Base-by-base conservation (phyloP, 2,329 filamentous ascomycete species). In the Stachybotrys elegans region DNA sequence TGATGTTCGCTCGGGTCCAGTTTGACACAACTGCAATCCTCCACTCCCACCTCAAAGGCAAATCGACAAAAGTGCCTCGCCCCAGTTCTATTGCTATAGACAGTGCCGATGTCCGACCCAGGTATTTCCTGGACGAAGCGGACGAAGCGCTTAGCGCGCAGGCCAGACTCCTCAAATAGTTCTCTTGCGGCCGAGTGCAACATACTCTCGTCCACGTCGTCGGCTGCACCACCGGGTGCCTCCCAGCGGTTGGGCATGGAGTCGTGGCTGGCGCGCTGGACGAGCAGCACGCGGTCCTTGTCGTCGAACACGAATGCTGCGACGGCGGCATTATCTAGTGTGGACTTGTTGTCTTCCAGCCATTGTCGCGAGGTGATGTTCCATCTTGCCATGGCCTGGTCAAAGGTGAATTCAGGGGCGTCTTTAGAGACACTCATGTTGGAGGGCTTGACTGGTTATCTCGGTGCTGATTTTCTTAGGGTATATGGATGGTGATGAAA, bases 131-230 rank as follows among this genome's bases (percentile, higher is more conserved):
- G 43, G 11, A 48, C 32, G 4, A 43, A 19, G 22, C 23, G 38
- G 6, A 22, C 27, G 23, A 50, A 22, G 13, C 45, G 25, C 36
- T 25, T 39, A 7, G 45, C 37, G 19, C 22, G 23, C 3, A 72
- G 55, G 0, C 67, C 65, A 4, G 66, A 50, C 50, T 72, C 69
- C 50, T 73, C 71, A 53, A 54, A 60, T 4, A 74, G 56, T 53
- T 73, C 71, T 6, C 71, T 61, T 6, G 61, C 64, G 3, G 60
- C 59, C 5, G 58, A 61, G 34, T 62, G 51, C 16, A 73, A 55
- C 6, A 73, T 56, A 14, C 51, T 65, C 14, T 45, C 17, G 50
- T 73, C 69, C 1, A 54, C 54, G 4, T 46, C 27, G 42, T 72
- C 70, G 42, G 60, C 61, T 2, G 53, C 61, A 22, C 70, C 71